Evolutionary conservation across 2,329 filamentous ascomycete species (phyloP), one percentile per base, ranked within the genome.

Genomic region (Fusarium nematophilum): DNA sequence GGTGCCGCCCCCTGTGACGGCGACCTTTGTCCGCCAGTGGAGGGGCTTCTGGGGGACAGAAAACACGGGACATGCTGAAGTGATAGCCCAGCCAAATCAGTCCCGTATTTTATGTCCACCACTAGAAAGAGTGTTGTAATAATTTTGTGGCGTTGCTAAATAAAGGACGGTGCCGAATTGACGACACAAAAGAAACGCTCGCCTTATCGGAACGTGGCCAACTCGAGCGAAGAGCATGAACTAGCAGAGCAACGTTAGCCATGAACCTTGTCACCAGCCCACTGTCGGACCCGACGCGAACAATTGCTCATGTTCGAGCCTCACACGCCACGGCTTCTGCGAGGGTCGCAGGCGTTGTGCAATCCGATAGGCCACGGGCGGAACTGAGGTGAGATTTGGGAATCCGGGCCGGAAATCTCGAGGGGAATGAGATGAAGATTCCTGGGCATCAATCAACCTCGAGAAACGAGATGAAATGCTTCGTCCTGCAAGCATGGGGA

Each of bases 341-440:
- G 14, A 38, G 25, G 17, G 44, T 48, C 44, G 39, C 44, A 48
- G n/a, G 17, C 30, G 25, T 18, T 15, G 17, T 17, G 44, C 36
- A 50, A 36, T 36, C 27, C 18, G 33, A 53, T 48, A 47, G 42
- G 57, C 25, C 18, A 49, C 11, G n/a, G 39, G 39, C 15, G 18
- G 54, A 30, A 31, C 36, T 63, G 48, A 52, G 45, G 45, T 48
- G 45, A 52, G 56, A 48, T 53, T 64, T 53, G 51, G 54, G 45
- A 57, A 40, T 47, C 55, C 57, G 50, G 50, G 36, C 57, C 54
- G 65, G 54, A 42, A 60, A 66, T 54, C 62, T 68, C 27, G 51
- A 52, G n/a, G 40, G 46, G 58, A 47, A 53, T 47, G 54, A 61
- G 58, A 61, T 61, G 58, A 52, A 62, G 59, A 51, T 54, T 61